Conservation (phyloP, 768 basidiomycete genomes). For the Daedalea quercina region DNA sequence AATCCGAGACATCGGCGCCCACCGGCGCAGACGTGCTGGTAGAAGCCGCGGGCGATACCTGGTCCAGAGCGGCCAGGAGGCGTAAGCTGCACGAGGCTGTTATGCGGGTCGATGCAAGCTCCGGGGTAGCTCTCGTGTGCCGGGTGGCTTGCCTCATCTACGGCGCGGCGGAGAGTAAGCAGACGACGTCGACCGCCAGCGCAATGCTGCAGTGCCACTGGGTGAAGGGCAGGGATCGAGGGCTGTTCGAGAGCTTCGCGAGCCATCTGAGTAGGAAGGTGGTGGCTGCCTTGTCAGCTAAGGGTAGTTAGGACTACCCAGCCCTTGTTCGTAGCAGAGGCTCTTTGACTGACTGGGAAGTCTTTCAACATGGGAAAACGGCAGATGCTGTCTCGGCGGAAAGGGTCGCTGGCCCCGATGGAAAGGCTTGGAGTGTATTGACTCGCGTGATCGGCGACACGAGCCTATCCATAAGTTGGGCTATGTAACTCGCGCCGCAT, state of each 20-base stretch:
- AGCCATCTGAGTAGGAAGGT: slow-evolving; percentile 58
- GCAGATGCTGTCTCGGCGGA: too few species aligned
- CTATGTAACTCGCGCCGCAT: too few species aligned
- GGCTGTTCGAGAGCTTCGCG: slow-evolving; percentile 59
- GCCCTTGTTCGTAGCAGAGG: too few species aligned
- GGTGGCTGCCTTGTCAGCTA: slow-evolving; percentile 4
- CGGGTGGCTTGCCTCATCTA: slow-evolving; percentile 18
- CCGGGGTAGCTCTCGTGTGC: slow-evolving; percentile 8
- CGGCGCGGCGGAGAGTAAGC: not conserved
- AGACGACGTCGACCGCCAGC: not conserved
- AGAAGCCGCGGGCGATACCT: slow-evolving; percentile 37
- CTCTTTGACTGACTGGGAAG: too few species aligned
- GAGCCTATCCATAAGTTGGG: too few species aligned
- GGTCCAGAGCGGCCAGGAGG: slow-evolving; percentile 64
- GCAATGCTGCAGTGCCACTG: slow-evolving; percentile 46
- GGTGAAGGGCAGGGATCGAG: slow-evolving; percentile 52
- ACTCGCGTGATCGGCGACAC: too few species aligned
- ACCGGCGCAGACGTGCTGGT: slow-evolving; percentile 5
- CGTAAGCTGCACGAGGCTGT: slow-evolving; percentile 25
- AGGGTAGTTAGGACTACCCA: too few species aligned
- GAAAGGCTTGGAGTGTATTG: too few species aligned
- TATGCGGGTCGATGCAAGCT: not conserved
- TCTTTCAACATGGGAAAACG: too few species aligned
- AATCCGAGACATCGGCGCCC: not conserved
- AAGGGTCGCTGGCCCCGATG: too few species aligned